Base-by-base conservation (phyloP, 768 basidiomycete species). In the Termitomyces sp. region DNA sequence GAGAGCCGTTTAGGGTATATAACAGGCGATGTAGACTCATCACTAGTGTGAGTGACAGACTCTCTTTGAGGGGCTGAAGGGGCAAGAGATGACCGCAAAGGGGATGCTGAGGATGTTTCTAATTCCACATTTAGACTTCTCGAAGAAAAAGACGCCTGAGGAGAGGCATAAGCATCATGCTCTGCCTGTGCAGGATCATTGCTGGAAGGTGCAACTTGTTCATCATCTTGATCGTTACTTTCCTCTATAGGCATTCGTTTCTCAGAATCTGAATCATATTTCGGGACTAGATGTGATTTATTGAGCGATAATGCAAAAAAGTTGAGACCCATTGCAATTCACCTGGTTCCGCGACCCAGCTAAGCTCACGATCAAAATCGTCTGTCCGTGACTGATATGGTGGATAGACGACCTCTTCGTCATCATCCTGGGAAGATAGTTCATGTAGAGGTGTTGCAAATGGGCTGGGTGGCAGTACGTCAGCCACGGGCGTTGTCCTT, bases 261-360 rank as follows among this genome's bases (percentile, higher is more conserved):
- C 44, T 86, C 84, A 45, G 81, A 81, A 24, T 84, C 85, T 84
- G 60, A 32, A 30, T 28, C 48, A 59, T 57, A 24, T 20, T 33
- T 63, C 32, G 61, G 64, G 48, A 54, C 35, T 40, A 58, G 51
- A 42, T 42, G 54, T 50, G 6, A 36, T 24, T 22, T 28, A 32
- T 26, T 45, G 32, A 38, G 28, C n/a, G n/a, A 45, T 32, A 54
- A 54, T 22, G 20, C 46, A n/a, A 60, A 24, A 24, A 35, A 46
- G 59, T 53, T 36, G 54, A 12, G 48, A n/a, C 43, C 9, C 28
- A n/a, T 20, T 44, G 43, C 44, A 74, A 42, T 82, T 63, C 64
- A 89, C 90, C 84, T 67, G 80, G 86, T 48, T 85, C 82, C 43
- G 87, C 88, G 38, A 89, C 75, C 90, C 90, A 92, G 65, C 90